Evolutionary conservation across 2,329 filamentous ascomycete species (phyloP), one percentile per base, ranked within the genome.

Genomic region (Alternaria postmessia): DNA sequence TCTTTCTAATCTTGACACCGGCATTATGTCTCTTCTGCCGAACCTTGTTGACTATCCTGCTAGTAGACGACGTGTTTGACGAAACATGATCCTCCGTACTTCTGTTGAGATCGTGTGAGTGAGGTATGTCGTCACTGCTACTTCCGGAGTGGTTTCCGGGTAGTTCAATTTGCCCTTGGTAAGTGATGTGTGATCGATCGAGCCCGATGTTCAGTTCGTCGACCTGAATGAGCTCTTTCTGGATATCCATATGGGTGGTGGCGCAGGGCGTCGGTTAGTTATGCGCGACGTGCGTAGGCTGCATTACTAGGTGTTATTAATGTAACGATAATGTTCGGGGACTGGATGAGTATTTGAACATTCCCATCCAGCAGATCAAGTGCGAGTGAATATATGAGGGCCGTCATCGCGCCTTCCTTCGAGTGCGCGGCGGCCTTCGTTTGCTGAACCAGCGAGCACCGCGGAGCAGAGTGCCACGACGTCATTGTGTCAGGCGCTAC

Each of bases 191-290:
- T 7, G 65, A 53, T 5, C 67, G 57, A 53, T 67, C 65, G 30
- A 69, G 64, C 5, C 65, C 64, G 32, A 67, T 62, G 7, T 61
- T 12, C 6, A 28, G 7, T 9, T 54, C 51, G 24, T 63, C 51
- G 2, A 65, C 51, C n/a, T 60, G 47, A 4, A 61, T 14, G 51
- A 68, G 16, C 66, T 80, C 24, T 70, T 80, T 42, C n/a, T 59
- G 12, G 14, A 47, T 43, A 41, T 44, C 44, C 57, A 60, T 39
- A 38, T n/a, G 32, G 32, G 14, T 58, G 75, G 79, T 39, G 22
- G 38, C 52, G 43, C 20, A 42, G 24, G 7, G 14, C 32, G 26
- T 42, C 26, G 28, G 22, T 54, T 20, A 32, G 32, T 54, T 5
- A 12, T 8, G 9, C 32, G 42, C 46, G 20, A 4, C 30, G 46